Evolutionary conservation across 257 asterid species (phyloP).

Genomic region (Linderniella brevidens): DNA sequence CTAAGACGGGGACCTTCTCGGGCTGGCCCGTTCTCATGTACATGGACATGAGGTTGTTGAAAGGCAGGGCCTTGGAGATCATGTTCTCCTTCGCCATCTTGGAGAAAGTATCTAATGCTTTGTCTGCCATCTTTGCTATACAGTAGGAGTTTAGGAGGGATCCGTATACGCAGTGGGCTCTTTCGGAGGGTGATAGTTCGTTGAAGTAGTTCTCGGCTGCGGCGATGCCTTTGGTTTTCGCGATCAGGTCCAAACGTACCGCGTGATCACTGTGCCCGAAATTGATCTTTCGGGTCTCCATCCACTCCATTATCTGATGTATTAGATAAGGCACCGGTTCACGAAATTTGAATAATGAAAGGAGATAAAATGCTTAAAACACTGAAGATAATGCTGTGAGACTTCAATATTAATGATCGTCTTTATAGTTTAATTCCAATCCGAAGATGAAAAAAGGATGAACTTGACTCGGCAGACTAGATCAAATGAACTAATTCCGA

Average conservation of each 20-base stretch:
- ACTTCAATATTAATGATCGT: too few relatives aligned
- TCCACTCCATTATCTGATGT: constrained; percentile 69
- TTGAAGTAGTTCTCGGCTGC: constrained; percentile 64
- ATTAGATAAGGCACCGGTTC: not conserved
- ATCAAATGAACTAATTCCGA: too few relatives aligned
- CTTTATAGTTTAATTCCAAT: too few relatives aligned
- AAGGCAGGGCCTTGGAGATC: constrained; percentile 23
- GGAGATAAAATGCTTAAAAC: not conserved
- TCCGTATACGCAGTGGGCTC: constrained; percentile 37
- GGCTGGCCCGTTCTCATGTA: constrained; percentile 34
- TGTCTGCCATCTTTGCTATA: constrained; percentile 32
- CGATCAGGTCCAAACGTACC: constrained; percentile 40
- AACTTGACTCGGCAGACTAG: too few relatives aligned
- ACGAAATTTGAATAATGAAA: not conserved
- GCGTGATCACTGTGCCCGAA: constrained; percentile 26
- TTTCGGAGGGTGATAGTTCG: constrained; percentile 22
- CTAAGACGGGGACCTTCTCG: constrained; percentile 33
- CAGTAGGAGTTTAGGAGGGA: constrained; percentile 67
- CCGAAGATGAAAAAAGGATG: too few relatives aligned
- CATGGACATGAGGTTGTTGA: constrained; percentile 49
- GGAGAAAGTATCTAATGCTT: constrained; percentile 33
- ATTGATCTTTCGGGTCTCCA: constrained; percentile 38
- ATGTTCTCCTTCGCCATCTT: constrained; percentile 35
- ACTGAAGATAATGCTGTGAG: not conserved
- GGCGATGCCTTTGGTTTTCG: constrained; percentile 40